Evolutionary conservation across 176 grass and related monocot species (phyloP).

Genomic region (Zoysia pacifica): DNA sequence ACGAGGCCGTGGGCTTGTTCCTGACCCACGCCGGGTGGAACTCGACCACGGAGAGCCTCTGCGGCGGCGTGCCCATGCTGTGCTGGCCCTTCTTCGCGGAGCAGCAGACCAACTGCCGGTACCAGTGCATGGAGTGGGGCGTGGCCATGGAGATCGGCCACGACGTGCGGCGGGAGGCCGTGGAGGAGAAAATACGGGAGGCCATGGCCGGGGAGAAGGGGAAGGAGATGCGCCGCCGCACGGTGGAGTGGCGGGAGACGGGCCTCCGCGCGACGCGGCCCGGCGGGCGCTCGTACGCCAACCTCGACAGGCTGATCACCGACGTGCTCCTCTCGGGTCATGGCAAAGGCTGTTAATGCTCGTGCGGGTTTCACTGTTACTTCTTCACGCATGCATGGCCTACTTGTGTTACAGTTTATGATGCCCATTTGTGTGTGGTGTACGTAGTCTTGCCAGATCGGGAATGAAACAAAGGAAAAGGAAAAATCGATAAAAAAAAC

Average conservation of each 20-base stretch:
- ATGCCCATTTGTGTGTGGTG: no score
- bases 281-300: slow-evolving; percentile 35
- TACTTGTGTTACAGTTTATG: no score
- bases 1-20: slow-evolving; percentile 45
- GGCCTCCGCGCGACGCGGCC: slow-evolving; percentile 10
- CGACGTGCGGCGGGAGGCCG: slow-evolving; percentile 43
- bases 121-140: slow-evolving; percentile 47
- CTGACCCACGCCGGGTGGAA: slow-evolving; percentile 57
- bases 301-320: slow-evolving; percentile 41
- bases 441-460: no score
- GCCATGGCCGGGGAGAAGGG: slow-evolving; percentile 47
- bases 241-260: slow-evolving; percentile 39
- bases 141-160: slow-evolving; percentile 50
- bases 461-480: no score
- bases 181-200: slow-evolving; percentile 48
- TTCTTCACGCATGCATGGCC: no score
- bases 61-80: slow-evolving; percentile 49
- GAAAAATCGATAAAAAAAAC: no score
- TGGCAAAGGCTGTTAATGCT: background rate
- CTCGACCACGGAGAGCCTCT: slow-evolving; percentile 44
- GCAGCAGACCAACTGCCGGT: slow-evolving; percentile 55
- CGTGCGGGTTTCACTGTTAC: no score
- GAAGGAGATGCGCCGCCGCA: slow-evolving; percentile 35
- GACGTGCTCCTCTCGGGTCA: slow-evolving; percentile 39
- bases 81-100: slow-evolving; percentile 57